Conservation (phyloP, 73 alveolate species). For the Paramecium tetraurelia region DNA sequence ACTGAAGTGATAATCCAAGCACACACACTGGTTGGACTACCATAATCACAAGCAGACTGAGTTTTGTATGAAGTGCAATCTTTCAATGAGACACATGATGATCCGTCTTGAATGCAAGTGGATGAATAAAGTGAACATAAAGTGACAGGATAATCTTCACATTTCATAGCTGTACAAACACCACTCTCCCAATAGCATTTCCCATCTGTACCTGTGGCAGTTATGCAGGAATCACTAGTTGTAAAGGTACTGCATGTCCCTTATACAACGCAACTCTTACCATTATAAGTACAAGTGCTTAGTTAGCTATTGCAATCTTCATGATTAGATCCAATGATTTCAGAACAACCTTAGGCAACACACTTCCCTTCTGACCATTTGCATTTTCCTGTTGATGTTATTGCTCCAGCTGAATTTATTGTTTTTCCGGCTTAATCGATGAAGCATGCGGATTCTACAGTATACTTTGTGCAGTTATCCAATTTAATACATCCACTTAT, state of each 20-base stretch:
- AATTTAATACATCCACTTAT: background rate
- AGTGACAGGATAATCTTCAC: background rate
- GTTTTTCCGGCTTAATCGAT: background rate
- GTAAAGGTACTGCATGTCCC: background rate
- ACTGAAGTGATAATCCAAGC: background rate
- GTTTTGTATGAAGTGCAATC: background rate
- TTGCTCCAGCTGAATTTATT: background rate
- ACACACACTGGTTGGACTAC: background rate
- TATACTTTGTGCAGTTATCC: background rate
- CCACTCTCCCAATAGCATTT: background rate
- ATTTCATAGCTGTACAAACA: background rate
- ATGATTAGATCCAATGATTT: background rate
- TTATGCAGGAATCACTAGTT: background rate
- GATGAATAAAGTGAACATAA: background rate
- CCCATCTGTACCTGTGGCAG: background rate
- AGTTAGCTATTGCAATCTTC: background rate
- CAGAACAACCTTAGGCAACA: background rate
- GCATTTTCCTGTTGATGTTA: slow-evolving; percentile 7
- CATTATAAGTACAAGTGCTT: background rate
- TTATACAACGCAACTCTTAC: background rate
- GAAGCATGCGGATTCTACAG: background rate
- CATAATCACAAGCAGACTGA: slow-evolving; percentile 13
- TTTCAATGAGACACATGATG: background rate
- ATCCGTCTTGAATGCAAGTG: background rate
- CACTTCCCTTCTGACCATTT: background rate